Evolutionary conservation across 2,329 filamentous ascomycete genomes (phyloP).

Genomic region (Fusarium sp.): DNA sequence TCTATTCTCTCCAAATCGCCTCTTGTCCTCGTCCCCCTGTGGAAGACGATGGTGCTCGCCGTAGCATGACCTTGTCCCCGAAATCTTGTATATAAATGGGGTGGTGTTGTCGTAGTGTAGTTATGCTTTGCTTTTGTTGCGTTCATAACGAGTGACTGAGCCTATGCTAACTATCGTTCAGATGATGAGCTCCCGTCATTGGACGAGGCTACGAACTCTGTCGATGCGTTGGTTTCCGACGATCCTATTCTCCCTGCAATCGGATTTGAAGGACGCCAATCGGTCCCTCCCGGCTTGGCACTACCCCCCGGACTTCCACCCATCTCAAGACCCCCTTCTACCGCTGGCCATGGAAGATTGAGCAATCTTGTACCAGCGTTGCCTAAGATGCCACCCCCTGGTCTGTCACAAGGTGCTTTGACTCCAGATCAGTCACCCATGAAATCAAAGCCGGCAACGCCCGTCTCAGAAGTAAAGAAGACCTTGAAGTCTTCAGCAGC

Average conservation of each 20-base stretch:
- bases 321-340: constrained; percentile 39
- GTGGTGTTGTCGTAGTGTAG: constrained; percentile 49
- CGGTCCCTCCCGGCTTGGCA: constrained; percentile 50
- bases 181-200: constrained; percentile 72
- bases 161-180: constrained; percentile 61
- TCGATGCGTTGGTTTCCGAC: constrained; percentile 77
- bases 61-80: constrained; percentile 60
- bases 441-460: constrained; percentile 44
- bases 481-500: constrained; percentile 59
- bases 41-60: constrained; percentile 73
- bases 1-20: constrained; percentile 53
- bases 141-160: constrained; percentile 37
- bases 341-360: constrained; percentile 34
- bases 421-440: constrained; percentile 53
- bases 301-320: constrained; percentile 39
- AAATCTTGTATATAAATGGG: constrained; percentile 59
- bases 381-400: constrained; percentile 44
- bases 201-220: constrained; percentile 71
- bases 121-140: constrained; percentile 42
- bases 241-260: constrained; percentile 47
- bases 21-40: constrained; percentile 52
- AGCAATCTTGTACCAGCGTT: constrained; percentile 45
- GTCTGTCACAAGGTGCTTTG: constrained; percentile 42
- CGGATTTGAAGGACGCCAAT: constrained; percentile 32
- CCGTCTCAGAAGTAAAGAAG: constrained; percentile 55